Base-by-base conservation (phyloP, 306 rosid species). In the Cicer judaicum region DNA sequence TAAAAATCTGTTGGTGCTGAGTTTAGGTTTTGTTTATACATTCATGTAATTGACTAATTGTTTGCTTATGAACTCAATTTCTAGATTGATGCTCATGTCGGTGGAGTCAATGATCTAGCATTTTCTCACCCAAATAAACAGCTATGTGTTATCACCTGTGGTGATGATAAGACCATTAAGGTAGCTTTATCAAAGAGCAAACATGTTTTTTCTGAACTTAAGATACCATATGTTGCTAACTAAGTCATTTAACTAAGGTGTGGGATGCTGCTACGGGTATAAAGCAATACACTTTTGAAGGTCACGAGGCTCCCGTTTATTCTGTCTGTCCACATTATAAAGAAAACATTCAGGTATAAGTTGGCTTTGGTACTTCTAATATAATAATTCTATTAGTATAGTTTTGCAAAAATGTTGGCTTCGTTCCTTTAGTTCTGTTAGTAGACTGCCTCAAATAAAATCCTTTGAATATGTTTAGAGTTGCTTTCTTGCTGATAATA, bases 81-180 rank as follows among this genome's bases (percentile, higher is more conserved):
- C 38, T 81, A 93, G 98, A 94, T 94, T 86, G 98, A 94, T 76
- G 98, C 98, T 54, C 98, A 91, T 81, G 87, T 85, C 13, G 98
- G 98, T n/a, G 98, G 98, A 83, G 98, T 89, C 72, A 94, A 94
- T 70, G 98, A 94, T 86, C 80, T 94, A 8, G 97, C 98, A 70
- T 94, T 94, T 85, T 91, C 98, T 41, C 97, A 89, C 75, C 98
- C 98, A 29, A 91, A 93, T 82, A 89, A 93, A 84, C 97, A 89
- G 80, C 94, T 91, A 24, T 94, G 98, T 82, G 98, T 91, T 68
- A 91, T 91, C 74, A 94, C 98, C 41, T 94, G 98, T 39, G 98
- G 98, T 40, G 98, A 94, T 68, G 97, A 94, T 79, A 94, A 90
- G 81, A 94, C 96, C 64, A 94, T 94, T 72, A 91, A 94, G 91